Conservation (phyloP, 192 early-diverging fungal genomes). For the Coemansia sp. region DNA sequence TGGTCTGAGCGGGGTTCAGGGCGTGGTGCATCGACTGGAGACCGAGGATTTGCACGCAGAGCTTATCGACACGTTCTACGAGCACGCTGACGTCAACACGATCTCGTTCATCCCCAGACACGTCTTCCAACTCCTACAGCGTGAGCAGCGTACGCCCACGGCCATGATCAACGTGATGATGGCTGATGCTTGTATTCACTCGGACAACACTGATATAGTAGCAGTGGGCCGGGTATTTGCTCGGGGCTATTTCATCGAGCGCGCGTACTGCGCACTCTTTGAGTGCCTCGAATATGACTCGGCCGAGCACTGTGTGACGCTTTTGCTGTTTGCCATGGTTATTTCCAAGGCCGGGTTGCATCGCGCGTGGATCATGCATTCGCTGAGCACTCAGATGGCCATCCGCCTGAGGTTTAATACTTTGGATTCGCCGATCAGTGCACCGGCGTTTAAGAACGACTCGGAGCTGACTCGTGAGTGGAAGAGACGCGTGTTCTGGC, state of each 20-base stretch:
- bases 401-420: constrained; percentile 50
- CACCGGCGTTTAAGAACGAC: constrained; percentile 32
- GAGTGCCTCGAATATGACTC: constrained; percentile 53
- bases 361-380: constrained; percentile 55
- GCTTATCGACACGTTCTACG: constrained; percentile 48
- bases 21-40: constrained; percentile 6
- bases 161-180: constrained; percentile 47
- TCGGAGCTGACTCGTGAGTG: constrained; percentile 36
- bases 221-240: constrained; percentile 17
- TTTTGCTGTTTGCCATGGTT: constrained; percentile 48
- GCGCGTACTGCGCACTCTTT: constrained; percentile 44
- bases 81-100: constrained; percentile 38
- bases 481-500: constrained; percentile 57
- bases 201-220: constrained; percentile 17
- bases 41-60: constrained; percentile 21
- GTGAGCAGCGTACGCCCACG: constrained; percentile 27
- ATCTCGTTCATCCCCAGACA: constrained; percentile 46
- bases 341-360: constrained; percentile 43
- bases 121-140: constrained; percentile 31
- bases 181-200: constrained; percentile 44
- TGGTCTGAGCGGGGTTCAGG: neutral
- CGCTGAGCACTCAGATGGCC: constrained; percentile 53
- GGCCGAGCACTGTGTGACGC: constrained; percentile 46
- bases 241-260: constrained; percentile 46
- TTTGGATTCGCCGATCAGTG: constrained; percentile 44